Conservation (phyloP, 1,284 basidiomycete genomes). For the Puccinia hordei region DNA sequence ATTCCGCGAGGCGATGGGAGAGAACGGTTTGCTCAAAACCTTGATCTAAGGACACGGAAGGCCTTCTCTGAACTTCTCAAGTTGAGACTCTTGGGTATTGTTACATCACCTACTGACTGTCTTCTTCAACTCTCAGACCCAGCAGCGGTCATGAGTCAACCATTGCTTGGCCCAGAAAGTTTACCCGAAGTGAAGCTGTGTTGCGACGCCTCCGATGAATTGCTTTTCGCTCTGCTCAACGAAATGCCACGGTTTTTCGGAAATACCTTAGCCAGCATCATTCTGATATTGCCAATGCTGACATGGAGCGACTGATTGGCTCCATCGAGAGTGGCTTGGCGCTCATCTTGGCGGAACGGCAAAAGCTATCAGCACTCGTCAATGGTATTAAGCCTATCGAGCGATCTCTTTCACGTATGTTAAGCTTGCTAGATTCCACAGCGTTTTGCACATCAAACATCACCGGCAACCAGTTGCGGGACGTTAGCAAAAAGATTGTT, state of each 20-base stretch:
- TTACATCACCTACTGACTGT: conserved; percentile 52
- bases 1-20: too few species aligned
- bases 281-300: too few species aligned
- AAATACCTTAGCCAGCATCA: conserved; percentile 40
- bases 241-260: conserved; percentile 44
- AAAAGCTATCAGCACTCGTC: conserved; percentile 18
- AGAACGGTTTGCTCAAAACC: conserved; percentile 73
- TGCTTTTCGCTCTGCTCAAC: conserved; percentile 32
- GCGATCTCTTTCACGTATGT: too few species aligned
- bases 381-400: too few species aligned
- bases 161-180: too few species aligned
- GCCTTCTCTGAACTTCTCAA: conserved; percentile 89
- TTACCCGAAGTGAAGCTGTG: too few species aligned
- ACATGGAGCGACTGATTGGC: conserved; percentile 44
- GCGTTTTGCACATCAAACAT: conserved; percentile 62
- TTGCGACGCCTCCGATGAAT: too few species aligned
- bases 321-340: conserved; percentile 40
- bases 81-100: conserved; percentile 76
- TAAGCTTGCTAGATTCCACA: conserved; percentile 12
- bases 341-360: conserved; percentile 31
- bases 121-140: conserved; percentile 26
- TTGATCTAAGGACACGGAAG: conserved; percentile 78
- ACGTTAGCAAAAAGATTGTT: conserved; percentile 69
- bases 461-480: conserved; percentile 68
- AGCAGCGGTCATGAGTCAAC: too few species aligned